phyloP scores from a whole-genome alignment of 495 filamentous ascomycete species.

The Penicillium odoratum region DNA sequence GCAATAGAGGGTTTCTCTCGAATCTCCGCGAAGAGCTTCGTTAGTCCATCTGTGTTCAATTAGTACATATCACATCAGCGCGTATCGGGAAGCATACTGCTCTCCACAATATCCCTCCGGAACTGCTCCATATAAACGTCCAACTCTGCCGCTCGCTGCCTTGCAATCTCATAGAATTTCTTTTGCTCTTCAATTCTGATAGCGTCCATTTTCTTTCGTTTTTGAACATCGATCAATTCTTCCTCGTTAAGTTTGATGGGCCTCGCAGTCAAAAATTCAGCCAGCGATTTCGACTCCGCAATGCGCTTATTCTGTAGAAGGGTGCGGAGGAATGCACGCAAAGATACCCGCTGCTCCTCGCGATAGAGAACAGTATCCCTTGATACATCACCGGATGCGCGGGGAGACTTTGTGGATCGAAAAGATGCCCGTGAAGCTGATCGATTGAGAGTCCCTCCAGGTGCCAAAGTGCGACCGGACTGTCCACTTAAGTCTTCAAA shows the following conservation, averaged over 20 bases:
- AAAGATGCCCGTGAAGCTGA: constrained; percentile 42
- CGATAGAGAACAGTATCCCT: constrained; percentile 66
- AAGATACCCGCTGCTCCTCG: constrained; percentile 87
- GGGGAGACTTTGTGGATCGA: constrained; percentile 44
- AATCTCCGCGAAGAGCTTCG: constrained; percentile 91
- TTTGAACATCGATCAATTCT: constrained; percentile 74
- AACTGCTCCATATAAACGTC: constrained; percentile 97
- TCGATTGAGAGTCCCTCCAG: constrained; percentile 27
- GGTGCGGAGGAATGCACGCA: constrained; percentile 84
- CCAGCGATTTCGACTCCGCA: constrained; percentile 75
- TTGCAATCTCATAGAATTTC: constrained; percentile 91
- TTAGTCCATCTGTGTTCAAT: constrained; percentile 67
- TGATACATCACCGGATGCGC: constrained; percentile 46
- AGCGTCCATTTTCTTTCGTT: constrained; percentile 80
- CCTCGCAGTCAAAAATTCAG: constrained; percentile 72
- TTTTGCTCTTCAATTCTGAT: constrained; percentile 88
- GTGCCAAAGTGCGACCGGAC: constrained; percentile 26
- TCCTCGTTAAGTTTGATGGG: constrained; percentile 75
- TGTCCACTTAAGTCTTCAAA: constrained; percentile 36
- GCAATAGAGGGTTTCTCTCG: constrained; percentile 79
- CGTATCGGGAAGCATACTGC: constrained; percentile 57
- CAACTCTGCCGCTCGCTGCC: constrained; percentile 83
- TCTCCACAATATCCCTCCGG: constrained; percentile 70
- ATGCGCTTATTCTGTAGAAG: constrained; percentile 82
- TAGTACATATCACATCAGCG: not conserved